Conservation (phyloP, 2,329 filamentous ascomycete species). For the Ophiostoma populinum region DNA sequence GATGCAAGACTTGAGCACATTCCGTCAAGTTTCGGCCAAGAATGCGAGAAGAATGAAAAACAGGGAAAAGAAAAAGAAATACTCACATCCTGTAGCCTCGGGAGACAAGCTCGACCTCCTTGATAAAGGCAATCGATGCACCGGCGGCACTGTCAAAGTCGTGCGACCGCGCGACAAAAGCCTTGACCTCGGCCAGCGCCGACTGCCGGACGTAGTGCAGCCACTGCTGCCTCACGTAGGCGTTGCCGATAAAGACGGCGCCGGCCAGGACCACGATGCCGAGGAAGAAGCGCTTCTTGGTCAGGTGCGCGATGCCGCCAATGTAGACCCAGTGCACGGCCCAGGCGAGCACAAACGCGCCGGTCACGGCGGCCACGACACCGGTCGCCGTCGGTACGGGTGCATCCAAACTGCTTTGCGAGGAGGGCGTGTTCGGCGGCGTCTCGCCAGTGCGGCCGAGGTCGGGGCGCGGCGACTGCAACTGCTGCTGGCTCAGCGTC, state of each 20-base stretch:
- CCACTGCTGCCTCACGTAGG: constrained; percentile 65
- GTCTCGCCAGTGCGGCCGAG: no score
- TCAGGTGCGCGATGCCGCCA: constrained; percentile 32
- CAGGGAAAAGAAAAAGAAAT: background rate
- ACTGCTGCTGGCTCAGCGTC: constrained; percentile 26
- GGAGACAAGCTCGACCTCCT: constrained; percentile 91
- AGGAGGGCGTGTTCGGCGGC: background rate
- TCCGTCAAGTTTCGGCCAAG: background rate
- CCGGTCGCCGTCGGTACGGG: constrained; percentile 21
- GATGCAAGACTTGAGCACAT: background rate
- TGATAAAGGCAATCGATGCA: constrained; percentile 64
- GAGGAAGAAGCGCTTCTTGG: constrained; percentile 35
- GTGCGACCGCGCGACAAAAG: constrained; percentile 58
- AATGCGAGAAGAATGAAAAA: background rate
- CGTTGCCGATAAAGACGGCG: constrained; percentile 45
- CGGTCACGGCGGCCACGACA: constrained; percentile 37
- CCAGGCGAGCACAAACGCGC: constrained; percentile 52
- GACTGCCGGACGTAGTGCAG: constrained; percentile 61
- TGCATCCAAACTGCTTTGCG: constrained; percentile 6
- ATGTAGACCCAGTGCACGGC: constrained; percentile 53
- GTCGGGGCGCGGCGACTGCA: no score
- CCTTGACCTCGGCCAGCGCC: constrained; percentile 49
- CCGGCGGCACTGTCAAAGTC: constrained; percentile 63
- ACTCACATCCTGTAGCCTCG: constrained; percentile 71
- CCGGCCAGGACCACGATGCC: constrained; percentile 29